Conservation (phyloP, 805 yeast genomes). For the Scheffersomyces lignosus region DNA sequence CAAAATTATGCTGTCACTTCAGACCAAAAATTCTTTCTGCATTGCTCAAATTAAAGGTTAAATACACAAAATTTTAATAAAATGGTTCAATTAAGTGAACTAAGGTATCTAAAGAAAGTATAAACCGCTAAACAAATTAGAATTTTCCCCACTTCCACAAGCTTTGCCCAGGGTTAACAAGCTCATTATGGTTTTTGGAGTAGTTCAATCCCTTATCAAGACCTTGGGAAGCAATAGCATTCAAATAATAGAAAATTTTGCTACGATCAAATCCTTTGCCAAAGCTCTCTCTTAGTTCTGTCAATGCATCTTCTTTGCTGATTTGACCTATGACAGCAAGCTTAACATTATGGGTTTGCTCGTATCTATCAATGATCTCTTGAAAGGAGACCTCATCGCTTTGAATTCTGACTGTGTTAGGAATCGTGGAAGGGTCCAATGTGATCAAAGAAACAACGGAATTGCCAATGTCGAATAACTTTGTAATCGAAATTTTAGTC, state of each 20-base stretch:
- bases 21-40: too few species aligned
- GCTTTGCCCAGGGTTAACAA: slow-evolving; percentile 43
- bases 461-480: slow-evolving; percentile 46
- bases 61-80: too few species aligned
- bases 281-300: too few species aligned
- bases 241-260: background rate
- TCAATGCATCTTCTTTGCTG: slow-evolving; percentile 11
- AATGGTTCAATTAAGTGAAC: too few species aligned
- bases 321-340: slow-evolving; percentile 23
- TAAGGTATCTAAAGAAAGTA: too few species aligned
- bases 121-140: too few species aligned
- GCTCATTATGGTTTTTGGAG: slow-evolving; percentile 33
- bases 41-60: too few species aligned
- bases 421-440: slow-evolving; percentile 33
- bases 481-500: slow-evolving; percentile 32
- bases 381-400: slow-evolving; percentile 40
- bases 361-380: slow-evolving; percentile 40
- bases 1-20: too few species aligned
- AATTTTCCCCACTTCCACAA: slow-evolving; percentile 42
- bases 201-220: slow-evolving; percentile 38
- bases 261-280: background rate
- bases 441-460: slow-evolving; percentile 43
- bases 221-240: slow-evolving; percentile 28
- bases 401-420: slow-evolving; percentile 42
- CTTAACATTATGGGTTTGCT: slow-evolving; percentile 32